Evolutionary conservation across 352 stramenopile species (phyloP), one percentile per base, ranked within the genome.

Genomic region (Phytophthora tentaculata): DNA sequence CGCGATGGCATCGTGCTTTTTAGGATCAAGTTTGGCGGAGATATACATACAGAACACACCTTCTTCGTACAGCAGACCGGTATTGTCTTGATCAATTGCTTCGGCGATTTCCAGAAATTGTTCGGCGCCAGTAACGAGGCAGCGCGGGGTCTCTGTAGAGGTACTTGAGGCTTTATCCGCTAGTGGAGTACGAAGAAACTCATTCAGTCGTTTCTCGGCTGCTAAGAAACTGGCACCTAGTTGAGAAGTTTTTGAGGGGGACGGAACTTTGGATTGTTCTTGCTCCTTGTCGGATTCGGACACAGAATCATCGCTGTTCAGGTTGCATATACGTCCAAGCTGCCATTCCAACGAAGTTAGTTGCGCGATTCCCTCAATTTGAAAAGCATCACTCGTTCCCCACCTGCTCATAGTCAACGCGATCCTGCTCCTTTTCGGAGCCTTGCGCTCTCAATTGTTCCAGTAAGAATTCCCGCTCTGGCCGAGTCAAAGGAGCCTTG

Each of bases 371-470:
- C n/a, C n/a, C n/a, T n/a, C n/a, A n/a, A n/a, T n/a, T n/a, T n/a
- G n/a, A n/a, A 20, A 16, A 20, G 20, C 22, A 51, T n/a, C 26
- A 39, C 3, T 20, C 5, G 12, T 41, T 51, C n/a, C 19, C 17
- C 32, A 70, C 67, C 61, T 88, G 79, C 22, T 91, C 77, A 35
- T 90, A 91, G 48, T 91, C 68, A 22, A 91, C 64, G 2, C 69
- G 39, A n/a, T 61, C 43, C 26, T 24, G 17, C 53, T 13, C 57
- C 32, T 64, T 55, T 62, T 61, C 41, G 16, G 17, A 48, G 8
- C 53, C 60, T 37, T 57, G 50, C 1, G 28, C 28, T 32, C 73
- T 74, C 20, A 89, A 43, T 55, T 86, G 78, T 3, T 62, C 59
- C 3, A 88, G 60, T 24, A 91, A 54, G 48, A 88, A 90, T 9